Percentiles rank a stretch among this genome's conserved stretches.
phyloP scores from a whole-genome alignment of 2,329 filamentous ascomycete species.

The Didymella keratinophila region DNA sequence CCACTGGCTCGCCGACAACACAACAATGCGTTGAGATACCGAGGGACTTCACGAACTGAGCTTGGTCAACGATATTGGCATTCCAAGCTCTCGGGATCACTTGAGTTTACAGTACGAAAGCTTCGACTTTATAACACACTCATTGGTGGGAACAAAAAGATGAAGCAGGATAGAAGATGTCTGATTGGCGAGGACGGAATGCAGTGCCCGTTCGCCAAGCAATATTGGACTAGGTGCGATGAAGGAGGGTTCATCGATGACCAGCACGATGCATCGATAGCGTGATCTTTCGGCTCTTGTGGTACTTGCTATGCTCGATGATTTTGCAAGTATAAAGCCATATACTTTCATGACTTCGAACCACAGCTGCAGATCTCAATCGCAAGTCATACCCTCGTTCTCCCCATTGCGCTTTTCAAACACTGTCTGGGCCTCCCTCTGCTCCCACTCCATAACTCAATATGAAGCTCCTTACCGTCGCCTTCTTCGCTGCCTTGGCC shows the following conservation, averaged over 20 bases:
- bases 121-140: not conserved
- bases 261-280: not conserved
- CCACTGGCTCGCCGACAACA: not conserved
- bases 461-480: constrained; percentile 32
- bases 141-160: no score
- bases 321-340: not conserved
- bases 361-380: not conserved
- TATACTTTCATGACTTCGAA: not conserved
- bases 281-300: not conserved
- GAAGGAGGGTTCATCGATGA: not conserved
- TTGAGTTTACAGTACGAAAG: not conserved
- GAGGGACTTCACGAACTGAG: not conserved
- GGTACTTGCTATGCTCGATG: no score
- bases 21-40: not conserved
- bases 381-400: not conserved
- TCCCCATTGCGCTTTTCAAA: not conserved
- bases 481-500: constrained; percentile 21
- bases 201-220: not conserved
- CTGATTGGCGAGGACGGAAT: not conserved
- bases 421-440: not conserved
- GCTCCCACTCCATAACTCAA: not conserved
- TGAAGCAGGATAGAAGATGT: no score
- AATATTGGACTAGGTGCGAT: not conserved
- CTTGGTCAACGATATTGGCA: not conserved
- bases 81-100: not conserved